Evolutionary conservation across 2,329 filamentous ascomycete genomes (phyloP).

Genomic region (Fusarium temperatum): DNA sequence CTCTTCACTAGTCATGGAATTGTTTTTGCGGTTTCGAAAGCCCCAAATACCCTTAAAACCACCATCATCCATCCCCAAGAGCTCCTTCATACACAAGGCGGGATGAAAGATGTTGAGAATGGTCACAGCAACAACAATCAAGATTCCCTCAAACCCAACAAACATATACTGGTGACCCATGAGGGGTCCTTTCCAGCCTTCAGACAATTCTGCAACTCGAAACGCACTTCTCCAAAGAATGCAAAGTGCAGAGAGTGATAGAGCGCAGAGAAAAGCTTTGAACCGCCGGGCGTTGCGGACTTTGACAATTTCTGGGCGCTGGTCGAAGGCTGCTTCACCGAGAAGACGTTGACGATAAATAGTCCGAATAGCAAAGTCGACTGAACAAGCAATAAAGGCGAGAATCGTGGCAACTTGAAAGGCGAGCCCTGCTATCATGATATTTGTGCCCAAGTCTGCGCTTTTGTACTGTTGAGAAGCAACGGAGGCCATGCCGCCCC

Average conservation of each 20-base stretch:
- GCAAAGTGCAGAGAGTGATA: slow-evolving; percentile 66
- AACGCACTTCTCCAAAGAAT: slow-evolving; percentile 73
- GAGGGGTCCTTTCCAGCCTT: slow-evolving; percentile 69
- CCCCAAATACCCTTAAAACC: slow-evolving; percentile 42
- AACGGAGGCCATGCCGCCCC: slow-evolving; percentile 63
- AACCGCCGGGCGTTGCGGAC: slow-evolving; percentile 57
- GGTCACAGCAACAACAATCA: slow-evolving; percentile 58
- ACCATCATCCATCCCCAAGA: slow-evolving; percentile 42
- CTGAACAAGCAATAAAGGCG: slow-evolving; percentile 60
- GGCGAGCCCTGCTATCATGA: slow-evolving; percentile 71
- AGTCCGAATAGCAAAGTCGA: slow-evolving; percentile 61
- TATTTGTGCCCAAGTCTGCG: slow-evolving; percentile 59
- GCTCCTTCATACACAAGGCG: slow-evolving; percentile 39
- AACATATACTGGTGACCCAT: slow-evolving; percentile 65
- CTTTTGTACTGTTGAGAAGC: slow-evolving; percentile 50
- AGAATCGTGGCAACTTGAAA: slow-evolving; percentile 68
- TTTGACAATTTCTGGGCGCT: slow-evolving; percentile 47
- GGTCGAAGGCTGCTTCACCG: slow-evolving; percentile 49
- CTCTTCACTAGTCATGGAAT: not conserved
- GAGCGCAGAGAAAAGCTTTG: slow-evolving; percentile 62
- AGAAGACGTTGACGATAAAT: slow-evolving; percentile 47
- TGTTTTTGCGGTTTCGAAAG: slow-evolving; percentile 31
- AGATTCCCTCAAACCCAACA: slow-evolving; percentile 65
- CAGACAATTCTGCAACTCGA: slow-evolving; percentile 71
- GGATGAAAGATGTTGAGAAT: slow-evolving; percentile 54